Conservation (phyloP, 345 rosid genomes). For the Salix viminalis region DNA sequence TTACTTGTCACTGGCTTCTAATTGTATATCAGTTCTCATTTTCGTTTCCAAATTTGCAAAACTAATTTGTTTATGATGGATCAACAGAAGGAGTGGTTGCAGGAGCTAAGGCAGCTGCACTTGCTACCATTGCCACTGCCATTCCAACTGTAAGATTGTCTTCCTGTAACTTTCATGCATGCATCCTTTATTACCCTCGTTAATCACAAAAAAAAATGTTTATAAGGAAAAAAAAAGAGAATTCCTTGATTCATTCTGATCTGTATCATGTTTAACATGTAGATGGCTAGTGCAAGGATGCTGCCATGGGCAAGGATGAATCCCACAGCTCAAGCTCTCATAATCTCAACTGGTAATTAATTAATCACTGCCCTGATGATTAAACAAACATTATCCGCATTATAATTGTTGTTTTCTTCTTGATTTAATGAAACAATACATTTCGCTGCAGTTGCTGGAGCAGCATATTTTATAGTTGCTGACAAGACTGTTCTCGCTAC, state of each 20-base stretch:
- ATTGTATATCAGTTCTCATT: not conserved
- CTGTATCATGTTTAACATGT: not conserved
- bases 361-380: not conserved
- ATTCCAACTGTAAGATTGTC: constrained; percentile 61
- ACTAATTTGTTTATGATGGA: not conserved
- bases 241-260: not conserved
- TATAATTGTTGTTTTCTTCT: not conserved
- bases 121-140: constrained; percentile 63
- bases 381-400: not conserved
- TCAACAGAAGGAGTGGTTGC: constrained; percentile 73
- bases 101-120: constrained; percentile 81
- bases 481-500: constrained; percentile 89
- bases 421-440: not conserved
- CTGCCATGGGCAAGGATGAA: constrained; percentile 90
- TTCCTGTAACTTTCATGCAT: not conserved
- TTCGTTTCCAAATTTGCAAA: not conserved
- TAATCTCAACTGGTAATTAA: constrained; percentile 55
- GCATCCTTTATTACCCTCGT: not conserved
- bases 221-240: not conserved
- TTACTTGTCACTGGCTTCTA: not conserved
- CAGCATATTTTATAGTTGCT: constrained; percentile 87
- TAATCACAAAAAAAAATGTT: not conserved
- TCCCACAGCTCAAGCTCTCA: constrained; percentile 92
- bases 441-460: constrained; percentile 58
- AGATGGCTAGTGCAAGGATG: constrained; percentile 69